These are phyloP conservation scores for Spirogloea muscicola DNA, from an alignment of 139 green algal genomes.

Conservation along the genomic window DNA sequence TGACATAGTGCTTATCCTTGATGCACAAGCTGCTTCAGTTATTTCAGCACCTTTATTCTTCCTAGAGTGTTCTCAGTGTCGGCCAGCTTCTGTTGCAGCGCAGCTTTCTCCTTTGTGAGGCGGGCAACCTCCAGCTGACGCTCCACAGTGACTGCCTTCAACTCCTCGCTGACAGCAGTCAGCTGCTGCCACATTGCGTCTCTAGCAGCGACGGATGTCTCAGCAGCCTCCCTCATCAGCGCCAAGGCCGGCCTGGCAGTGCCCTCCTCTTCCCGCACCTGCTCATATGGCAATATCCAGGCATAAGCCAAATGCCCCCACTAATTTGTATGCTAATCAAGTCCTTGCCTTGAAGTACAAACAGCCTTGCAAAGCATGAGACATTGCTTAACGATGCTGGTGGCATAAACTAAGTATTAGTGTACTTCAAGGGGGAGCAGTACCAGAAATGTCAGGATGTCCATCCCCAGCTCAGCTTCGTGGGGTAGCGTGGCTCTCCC, in stretches of 20 bases:
- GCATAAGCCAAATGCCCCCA: too few species aligned
- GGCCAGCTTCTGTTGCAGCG: slow-evolving; percentile 35
- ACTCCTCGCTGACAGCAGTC: slow-evolving; percentile 21
- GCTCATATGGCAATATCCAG: too few species aligned
- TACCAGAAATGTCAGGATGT: slow-evolving; percentile 39
- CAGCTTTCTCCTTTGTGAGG: slow-evolving; percentile 19
- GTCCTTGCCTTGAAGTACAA: too few species aligned
- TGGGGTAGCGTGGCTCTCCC: too few species aligned
- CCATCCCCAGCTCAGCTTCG: slow-evolving; percentile 25
- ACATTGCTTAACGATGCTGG: too few species aligned
- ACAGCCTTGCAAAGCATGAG: too few species aligned
- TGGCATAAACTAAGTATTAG: too few species aligned
- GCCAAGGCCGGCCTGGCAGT: slow-evolving; percentile 28
- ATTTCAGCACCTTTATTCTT: slow-evolving; percentile 34
- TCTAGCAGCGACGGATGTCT: slow-evolving; percentile 25
- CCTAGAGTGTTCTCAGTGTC: slow-evolving; percentile 11
- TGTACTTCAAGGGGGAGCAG: too few species aligned
- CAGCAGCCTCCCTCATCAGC: slow-evolving; percentile 35
- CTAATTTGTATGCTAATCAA: too few species aligned
- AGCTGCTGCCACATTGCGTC: slow-evolving; percentile 39
- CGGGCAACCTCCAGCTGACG: slow-evolving; percentile 20
- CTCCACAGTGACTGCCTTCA: neutral
- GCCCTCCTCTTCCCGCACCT: slow-evolving; percentile 43
- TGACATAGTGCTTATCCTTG: too few species aligned
- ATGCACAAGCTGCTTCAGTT: too few species aligned